phyloP scores from a whole-genome alignment of 208 protist species.

The Trypanosoma vivax region DNA sequence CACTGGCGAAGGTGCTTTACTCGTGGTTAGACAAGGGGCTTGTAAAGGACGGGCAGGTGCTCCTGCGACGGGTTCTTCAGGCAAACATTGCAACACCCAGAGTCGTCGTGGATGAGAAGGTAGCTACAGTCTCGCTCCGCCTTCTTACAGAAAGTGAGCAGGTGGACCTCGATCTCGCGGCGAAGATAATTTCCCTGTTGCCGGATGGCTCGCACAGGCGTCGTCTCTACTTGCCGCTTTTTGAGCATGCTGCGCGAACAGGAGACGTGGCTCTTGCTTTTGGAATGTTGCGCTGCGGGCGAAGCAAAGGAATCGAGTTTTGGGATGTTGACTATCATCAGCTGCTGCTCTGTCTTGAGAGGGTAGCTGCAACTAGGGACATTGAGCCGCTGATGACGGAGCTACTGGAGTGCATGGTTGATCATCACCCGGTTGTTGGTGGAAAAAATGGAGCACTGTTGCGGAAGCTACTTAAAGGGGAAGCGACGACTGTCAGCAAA shows the following conservation, averaged over 20 bases:
- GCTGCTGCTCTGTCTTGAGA: constrained; percentile 31
- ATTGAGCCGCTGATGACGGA: constrained; percentile 5
- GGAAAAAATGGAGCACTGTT: constrained; percentile 46
- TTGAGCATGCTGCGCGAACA: constrained; percentile 31
- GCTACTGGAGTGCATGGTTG: constrained; percentile 38
- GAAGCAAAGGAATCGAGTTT: constrained; percentile 43
- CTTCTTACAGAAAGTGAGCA: constrained; percentile 19
- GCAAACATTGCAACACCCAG: constrained; percentile 9
- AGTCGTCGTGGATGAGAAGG: constrained; percentile 56
- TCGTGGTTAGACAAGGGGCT: constrained; percentile 29
- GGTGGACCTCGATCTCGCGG: constrained; percentile 23
- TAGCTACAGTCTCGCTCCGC: constrained; percentile 63
- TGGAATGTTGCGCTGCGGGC: constrained; percentile 31
- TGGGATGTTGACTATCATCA: constrained; percentile 78
- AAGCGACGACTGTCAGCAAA: constrained; percentile 14
- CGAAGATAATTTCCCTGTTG: constrained; percentile 36
- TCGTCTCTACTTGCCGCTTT: constrained; percentile 58
- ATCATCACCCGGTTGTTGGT: constrained; percentile 74
- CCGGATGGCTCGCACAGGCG: constrained; percentile 46
- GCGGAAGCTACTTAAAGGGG: constrained; percentile 38
- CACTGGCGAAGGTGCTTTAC: constrained; percentile 58
- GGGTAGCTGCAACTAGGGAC: neutral
- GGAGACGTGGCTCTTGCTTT: constrained; percentile 33
- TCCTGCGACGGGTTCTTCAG: constrained; percentile 28
- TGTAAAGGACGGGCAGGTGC: constrained; percentile 18